Evolutionary conservation across 2,329 filamentous ascomycete genomes (phyloP).

Genomic region (Diaporthe australafricana): DNA sequence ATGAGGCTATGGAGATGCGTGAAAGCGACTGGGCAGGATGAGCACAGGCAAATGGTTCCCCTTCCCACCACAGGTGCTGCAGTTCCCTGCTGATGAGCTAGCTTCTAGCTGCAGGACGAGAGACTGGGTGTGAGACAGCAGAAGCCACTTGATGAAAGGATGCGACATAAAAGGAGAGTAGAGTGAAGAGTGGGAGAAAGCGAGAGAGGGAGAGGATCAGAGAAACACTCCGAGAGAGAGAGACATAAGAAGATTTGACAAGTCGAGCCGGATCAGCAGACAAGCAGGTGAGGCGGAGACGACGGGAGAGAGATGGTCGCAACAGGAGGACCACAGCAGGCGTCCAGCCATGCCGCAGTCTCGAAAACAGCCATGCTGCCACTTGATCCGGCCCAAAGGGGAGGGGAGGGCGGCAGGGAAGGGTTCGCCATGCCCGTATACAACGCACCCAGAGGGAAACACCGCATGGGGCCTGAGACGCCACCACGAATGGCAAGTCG

Average conservation of each 20-base stretch:
- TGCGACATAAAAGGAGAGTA: slow-evolving; percentile 13
- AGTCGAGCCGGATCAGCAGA: not conserved
- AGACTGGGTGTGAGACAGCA: slow-evolving; percentile 18
- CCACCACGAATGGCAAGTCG: slow-evolving; percentile 31
- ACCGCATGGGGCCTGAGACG: slow-evolving; percentile 32
- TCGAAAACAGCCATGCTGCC: slow-evolving; percentile 16
- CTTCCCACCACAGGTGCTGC: not conserved
- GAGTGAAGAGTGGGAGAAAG: not conserved
- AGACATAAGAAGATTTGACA: not conserved
- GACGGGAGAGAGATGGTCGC: not conserved
- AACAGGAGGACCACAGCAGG: not conserved
- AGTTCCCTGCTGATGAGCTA: slow-evolving; percentile 3
- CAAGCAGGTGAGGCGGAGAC: not conserved
- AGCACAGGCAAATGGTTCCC: not conserved
- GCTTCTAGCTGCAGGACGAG: slow-evolving; percentile 15
- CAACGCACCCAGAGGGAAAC: not conserved
- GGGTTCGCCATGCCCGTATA: slow-evolving; percentile 3
- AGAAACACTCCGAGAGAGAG: not conserved
- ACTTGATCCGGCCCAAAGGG: not conserved
- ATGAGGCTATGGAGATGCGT: slow-evolving; percentile 1
- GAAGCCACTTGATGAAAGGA: slow-evolving; percentile 16
- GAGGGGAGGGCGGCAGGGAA: not conserved
- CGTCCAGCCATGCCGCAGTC: slow-evolving; percentile 31
- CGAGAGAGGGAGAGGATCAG: not conserved
- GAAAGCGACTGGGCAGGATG: not conserved